Evolutionary conservation across 495 filamentous ascomycete species (phyloP), one percentile per base, ranked within the genome.

Genomic region (Stereocaulon alpinum): DNA sequence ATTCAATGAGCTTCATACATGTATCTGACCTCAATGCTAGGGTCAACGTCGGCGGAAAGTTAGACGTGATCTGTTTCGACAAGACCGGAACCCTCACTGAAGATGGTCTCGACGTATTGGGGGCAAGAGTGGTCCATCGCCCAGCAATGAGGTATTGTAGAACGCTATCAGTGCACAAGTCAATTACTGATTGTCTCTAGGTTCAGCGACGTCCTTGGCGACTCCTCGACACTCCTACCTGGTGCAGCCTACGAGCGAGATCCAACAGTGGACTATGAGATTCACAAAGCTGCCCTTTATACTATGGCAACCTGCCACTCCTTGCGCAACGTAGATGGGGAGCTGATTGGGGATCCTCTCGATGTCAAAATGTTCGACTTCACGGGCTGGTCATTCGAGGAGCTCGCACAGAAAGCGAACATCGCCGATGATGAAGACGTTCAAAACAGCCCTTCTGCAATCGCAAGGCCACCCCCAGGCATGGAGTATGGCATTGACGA

Each of bases 321-420:
- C 3, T 76, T 99, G 17, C 82, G 90, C 32, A 79, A 85, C 40
- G 84, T 97, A 17, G 91, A 99, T 61, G 84, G 80, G 45, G 89
- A 96, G 64, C 76, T 96, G 17, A 74, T 99, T 22, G 94, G 94
- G 6, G 94, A 99, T 71, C 94, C 94, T 34, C 77, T 99, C 15
- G 94, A 99, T 70, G 74, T 96, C 48, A 97, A 97, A 68, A 99
- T 99, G 94, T 99, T 99, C 68, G 85, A 95, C 65, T 99, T 96
- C 65, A 99, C 94, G 1, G 81, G 82, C 6, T 99, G 94, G 94
- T 80, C 82, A 2, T 99, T 86, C 64, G 85, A 95, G 68, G 93
- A 99, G 73, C 88, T 90, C 4, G 85, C 80, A 40, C 80, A 86
- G 62, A 75, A 76, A 29, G 68, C 75, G 32, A 74, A 80, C 66